phyloP scores from a whole-genome alignment of 2,329 filamentous ascomycete species.

The Phyllosticta paracitricarpa region DNA sequence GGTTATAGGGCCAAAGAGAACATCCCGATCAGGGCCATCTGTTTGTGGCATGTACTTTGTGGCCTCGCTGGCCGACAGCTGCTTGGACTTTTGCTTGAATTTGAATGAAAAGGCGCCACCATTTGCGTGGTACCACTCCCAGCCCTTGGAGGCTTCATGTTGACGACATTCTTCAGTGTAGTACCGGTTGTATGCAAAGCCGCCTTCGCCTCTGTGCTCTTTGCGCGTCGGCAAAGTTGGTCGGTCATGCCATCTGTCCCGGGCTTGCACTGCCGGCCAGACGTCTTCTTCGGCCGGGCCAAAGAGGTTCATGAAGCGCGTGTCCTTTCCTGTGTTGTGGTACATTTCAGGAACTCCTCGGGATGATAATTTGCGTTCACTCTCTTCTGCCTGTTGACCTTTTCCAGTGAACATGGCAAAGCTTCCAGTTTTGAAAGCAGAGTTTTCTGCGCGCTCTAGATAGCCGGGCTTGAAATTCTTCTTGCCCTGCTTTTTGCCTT shows the following conservation, averaged over 20 bases:
- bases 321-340: constrained; percentile 26
- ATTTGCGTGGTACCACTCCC: constrained; percentile 44
- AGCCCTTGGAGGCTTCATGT: constrained; percentile 37
- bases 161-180: constrained; percentile 30
- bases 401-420: constrained; percentile 12
- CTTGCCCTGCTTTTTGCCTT: constrained; percentile 3
- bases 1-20: constrained; percentile 43
- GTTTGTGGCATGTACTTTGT: constrained; percentile 33
- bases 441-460: constrained; percentile 11
- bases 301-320: constrained; percentile 40
- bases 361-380: neutral
- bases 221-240: constrained; percentile 41
- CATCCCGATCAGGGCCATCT: constrained; percentile 17
- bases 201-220: constrained; percentile 24
- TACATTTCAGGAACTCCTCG: constrained; percentile 23
- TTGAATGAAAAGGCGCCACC: constrained; percentile 33
- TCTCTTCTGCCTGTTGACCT: constrained; percentile 2
- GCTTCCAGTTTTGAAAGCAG: constrained; percentile 14
- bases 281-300: constrained; percentile 42
- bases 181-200: constrained; percentile 35
- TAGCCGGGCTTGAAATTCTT: constrained; percentile 4
- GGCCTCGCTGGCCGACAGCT: constrained; percentile 29
- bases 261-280: constrained; percentile 36
- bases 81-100: constrained; percentile 29
- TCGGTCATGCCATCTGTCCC: constrained; percentile 43